Conservation (phyloP, 2,329 filamentous ascomycete species). For the Ophiostoma sp. region DNA sequence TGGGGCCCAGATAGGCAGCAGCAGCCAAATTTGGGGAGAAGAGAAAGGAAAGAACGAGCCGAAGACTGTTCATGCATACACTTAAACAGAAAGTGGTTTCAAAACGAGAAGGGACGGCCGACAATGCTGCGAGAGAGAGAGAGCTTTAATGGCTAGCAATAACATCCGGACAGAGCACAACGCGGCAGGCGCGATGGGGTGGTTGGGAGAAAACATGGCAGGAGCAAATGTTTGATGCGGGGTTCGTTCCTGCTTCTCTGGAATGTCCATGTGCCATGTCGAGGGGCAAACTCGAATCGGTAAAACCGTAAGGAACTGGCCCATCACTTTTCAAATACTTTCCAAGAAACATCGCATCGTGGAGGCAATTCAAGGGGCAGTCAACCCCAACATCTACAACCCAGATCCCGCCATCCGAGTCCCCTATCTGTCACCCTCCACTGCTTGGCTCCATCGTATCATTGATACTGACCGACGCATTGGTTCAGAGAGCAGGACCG, state of each 20-base stretch:
- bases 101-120: neutral
- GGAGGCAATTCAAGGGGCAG: neutral
- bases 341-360: neutral
- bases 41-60: neutral
- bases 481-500: neutral
- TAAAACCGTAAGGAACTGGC: neutral
- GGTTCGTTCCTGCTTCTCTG: slow-evolving; percentile 21
- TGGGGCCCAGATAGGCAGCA: slow-evolving; percentile 20
- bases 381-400: neutral
- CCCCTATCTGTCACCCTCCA: neutral
- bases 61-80: neutral
- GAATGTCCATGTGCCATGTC: slow-evolving; percentile 6
- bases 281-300: neutral
- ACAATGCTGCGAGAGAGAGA: neutral
- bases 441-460: neutral
- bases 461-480: neutral
- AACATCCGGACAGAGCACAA: neutral
- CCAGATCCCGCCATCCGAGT: neutral
- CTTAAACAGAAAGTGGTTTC: neutral
- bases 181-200: slow-evolving; percentile 9
- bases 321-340: neutral
- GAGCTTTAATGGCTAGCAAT: neutral
- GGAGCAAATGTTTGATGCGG: slow-evolving; percentile 2
- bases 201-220: neutral
- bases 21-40: neutral